Conservation (phyloP, 495 filamentous ascomycete genomes). For the Aspergillus indologenus region DNA sequence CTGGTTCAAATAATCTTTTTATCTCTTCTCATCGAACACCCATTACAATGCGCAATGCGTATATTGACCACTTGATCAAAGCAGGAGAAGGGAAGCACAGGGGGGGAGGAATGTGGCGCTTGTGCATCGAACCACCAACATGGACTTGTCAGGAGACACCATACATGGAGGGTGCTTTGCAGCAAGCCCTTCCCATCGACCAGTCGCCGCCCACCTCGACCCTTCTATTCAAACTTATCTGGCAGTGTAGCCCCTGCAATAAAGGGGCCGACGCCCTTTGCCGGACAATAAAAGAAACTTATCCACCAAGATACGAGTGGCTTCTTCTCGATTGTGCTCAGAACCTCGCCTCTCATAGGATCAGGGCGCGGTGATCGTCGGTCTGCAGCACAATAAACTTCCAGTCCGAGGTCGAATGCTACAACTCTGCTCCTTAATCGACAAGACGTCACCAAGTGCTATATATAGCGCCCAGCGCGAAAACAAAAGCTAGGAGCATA, state of each 20-base stretch:
- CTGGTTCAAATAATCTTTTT: background rate
- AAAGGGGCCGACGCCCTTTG: constrained; percentile 11
- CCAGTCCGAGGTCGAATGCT: background rate
- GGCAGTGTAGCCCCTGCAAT: constrained; percentile 17
- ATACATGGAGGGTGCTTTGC: constrained; percentile 1
- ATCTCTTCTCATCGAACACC: background rate
- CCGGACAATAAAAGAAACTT: constrained; percentile 6
- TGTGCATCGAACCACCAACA: constrained; percentile 13
- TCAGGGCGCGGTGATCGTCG: background rate
- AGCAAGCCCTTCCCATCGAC: constrained; percentile 10
- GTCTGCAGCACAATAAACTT: constrained; percentile 3
- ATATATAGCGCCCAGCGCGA: background rate
- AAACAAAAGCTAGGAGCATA: background rate
- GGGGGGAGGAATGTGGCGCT: constrained; percentile 4
- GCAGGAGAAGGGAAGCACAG: background rate
- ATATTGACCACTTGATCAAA: constrained; percentile 14
- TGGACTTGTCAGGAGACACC: constrained; percentile 24
- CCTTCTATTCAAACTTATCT: constrained; percentile 9
- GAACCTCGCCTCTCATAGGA: background rate
- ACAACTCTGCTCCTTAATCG: no score
- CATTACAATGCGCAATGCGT: background rate
- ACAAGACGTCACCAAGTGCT: background rate
- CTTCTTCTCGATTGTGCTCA: background rate
- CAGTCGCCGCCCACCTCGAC: constrained; percentile 8
- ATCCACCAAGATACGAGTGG: constrained; percentile 2